Base-by-base conservation (phyloP, 2,329 filamentous ascomycete genomes). In the Alternaria metachromatica region DNA sequence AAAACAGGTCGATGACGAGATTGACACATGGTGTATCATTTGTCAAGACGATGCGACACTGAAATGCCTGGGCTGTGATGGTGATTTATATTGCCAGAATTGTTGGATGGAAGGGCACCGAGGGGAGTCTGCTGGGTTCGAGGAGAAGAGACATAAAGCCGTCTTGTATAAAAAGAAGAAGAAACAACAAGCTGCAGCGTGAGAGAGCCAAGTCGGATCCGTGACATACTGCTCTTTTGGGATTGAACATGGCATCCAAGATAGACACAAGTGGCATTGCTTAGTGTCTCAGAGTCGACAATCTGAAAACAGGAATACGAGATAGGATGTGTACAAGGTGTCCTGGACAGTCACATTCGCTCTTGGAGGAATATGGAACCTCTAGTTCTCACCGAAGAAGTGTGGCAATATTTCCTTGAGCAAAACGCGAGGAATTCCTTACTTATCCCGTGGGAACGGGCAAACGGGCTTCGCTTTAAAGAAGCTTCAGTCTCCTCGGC, bases 41-140 rank as follows among this genome's bases (percentile, higher is more conserved):
- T 97, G 93, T 76, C 88, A 91, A 50, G 92, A 93, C 62, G 91
- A 96, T 73, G 92, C 90, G 0, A 89, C 88, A 4, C 81, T 96
- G 26, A 85, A 85, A 61, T 97, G 93, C 75, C 75, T 89, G 0
- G 92, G 90, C 4, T 97, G 93, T 72, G 89, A 85, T 56, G 83
- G 82, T 2, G 87, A 94, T 67, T 82, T 93, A 44, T 96, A 95
- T 76, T 97, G 93, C 77, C 83, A 85, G 21, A 83, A 87, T 15
- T 96, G 93, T 82, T 97, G 93, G 93, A 86, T 85, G 63, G 92
- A 95, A 74, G 93, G 93, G 78, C 93, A 96, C 73, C 82, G 88
- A 33, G 90, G 91, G 0, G 88, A 89, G 1, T 83, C 84, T 48
- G 92, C 91, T 0, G 89, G 88, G 1, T 89, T 87, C 51, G 92